Conservation (phyloP, 805 yeast genomes). For the Saccharomyces eubayanus region DNA sequence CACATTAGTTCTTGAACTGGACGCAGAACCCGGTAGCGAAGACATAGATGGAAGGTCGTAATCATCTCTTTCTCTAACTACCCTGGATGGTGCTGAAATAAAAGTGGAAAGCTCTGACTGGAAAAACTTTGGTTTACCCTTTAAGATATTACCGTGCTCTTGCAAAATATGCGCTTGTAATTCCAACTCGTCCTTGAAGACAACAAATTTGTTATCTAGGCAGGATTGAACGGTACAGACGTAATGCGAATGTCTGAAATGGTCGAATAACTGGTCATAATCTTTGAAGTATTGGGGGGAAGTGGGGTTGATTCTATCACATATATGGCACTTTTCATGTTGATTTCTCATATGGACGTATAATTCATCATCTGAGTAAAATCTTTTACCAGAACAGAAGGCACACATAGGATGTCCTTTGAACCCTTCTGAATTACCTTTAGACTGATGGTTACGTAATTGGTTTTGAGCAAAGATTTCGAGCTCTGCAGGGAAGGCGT, state of each 20-base stretch:
- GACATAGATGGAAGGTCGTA: background rate
- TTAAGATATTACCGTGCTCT: slow-evolving; percentile 47
- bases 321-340: slow-evolving; percentile 86
- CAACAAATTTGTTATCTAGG: slow-evolving; percentile 84
- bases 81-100: slow-evolving; percentile 29
- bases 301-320: slow-evolving; percentile 59
- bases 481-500: slow-evolving; percentile 68
- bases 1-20: slow-evolving; percentile 1
- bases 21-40: background rate
- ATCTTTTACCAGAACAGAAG: slow-evolving; percentile 65
- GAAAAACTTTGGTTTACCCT: slow-evolving; percentile 33
- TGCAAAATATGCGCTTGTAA: slow-evolving; percentile 79
- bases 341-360: slow-evolving; percentile 69
- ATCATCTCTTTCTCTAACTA: slow-evolving; percentile 14
- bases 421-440: slow-evolving; percentile 74
- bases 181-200: slow-evolving; percentile 78
- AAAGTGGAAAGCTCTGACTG: slow-evolving; percentile 62
- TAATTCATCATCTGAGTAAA: slow-evolving; percentile 84
- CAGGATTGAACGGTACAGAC: slow-evolving; percentile 72
- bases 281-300: slow-evolving; percentile 69
- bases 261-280: slow-evolving; percentile 65
- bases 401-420: slow-evolving; percentile 84
- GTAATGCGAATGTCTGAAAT: slow-evolving; percentile 66
- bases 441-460: slow-evolving; percentile 58
- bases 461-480: slow-evolving; percentile 51